Conservation (phyloP, 2,329 filamentous ascomycete species). For the Trichoderma koningiopsis region DNA sequence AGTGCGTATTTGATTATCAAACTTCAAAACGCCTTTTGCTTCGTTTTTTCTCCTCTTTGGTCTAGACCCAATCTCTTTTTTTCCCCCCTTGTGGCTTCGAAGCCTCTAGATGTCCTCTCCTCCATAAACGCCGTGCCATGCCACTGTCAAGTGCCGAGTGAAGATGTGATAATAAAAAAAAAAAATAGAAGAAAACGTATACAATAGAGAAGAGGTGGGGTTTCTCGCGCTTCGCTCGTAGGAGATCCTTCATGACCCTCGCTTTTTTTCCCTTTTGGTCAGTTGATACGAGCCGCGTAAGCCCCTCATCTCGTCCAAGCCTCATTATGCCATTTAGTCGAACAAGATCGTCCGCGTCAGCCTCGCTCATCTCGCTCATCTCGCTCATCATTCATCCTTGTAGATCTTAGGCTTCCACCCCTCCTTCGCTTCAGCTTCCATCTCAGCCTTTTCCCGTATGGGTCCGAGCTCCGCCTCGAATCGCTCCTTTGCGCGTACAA, state of each 20-base stretch:
- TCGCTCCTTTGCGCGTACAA: constrained; percentile 85
- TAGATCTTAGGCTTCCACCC: constrained; percentile 96
- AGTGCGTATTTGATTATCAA: constrained; percentile 17
- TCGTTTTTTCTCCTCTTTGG: constrained; percentile 23
- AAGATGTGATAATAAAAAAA: constrained; percentile 49
- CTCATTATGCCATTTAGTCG: constrained; percentile 15
- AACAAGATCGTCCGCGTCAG: constrained; percentile 6
- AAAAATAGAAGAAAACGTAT: constrained; percentile 25
- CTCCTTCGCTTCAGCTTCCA: constrained; percentile 77
- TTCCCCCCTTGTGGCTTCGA: constrained; percentile 32
- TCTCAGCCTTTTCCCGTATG: constrained; percentile 67
- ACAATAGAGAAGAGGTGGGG: constrained; percentile 33
- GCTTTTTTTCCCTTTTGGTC: background rate
- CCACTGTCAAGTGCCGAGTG: constrained; percentile 57
- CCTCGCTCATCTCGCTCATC: constrained; percentile 27
- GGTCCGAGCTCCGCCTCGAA: constrained; percentile 85
- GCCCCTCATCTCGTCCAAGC: background rate
- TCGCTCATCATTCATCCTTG: constrained; percentile 64
- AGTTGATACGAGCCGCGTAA: constrained; percentile 2
- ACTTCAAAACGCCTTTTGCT: constrained; percentile 17
- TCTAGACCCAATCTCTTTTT: constrained; percentile 33
- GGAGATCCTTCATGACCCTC: background rate
- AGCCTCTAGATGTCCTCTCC: constrained; percentile 34
- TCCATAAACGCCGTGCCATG: constrained; percentile 55
- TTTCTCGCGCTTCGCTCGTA: background rate